phyloP scores from a whole-genome alignment of 1,139 yeast species.

The Chernovozyma sophiae-reginae region DNA sequence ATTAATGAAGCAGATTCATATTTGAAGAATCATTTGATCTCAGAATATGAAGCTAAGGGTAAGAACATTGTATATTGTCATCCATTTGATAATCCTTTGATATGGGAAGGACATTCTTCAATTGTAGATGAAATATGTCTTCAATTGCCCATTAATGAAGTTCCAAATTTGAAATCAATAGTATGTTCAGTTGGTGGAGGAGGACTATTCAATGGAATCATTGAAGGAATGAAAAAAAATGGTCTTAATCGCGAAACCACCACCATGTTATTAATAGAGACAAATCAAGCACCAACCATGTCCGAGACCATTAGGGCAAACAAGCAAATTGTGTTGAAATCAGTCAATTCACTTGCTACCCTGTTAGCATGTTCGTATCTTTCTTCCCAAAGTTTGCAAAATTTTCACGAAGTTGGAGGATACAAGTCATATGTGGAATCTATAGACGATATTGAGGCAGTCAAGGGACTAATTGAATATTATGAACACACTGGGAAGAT shows the following conservation, averaged over 20 bases:
- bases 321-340: constrained; percentile 38
- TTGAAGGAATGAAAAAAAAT: constrained; percentile 47
- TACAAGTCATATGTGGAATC: constrained; percentile 41
- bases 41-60: constrained; percentile 10
- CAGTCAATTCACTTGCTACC: constrained; percentile 54
- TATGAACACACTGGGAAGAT: constrained; percentile 46
- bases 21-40: constrained; percentile 36
- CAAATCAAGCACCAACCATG: constrained; percentile 58
- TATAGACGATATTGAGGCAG: constrained; percentile 54
- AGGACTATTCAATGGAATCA: constrained; percentile 63
- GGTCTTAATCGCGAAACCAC: constrained; percentile 33
- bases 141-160: constrained; percentile 29
- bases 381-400: constrained; percentile 41
- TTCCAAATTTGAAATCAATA: constrained; percentile 47
- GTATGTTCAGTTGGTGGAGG: constrained; percentile 76
- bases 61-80: constrained; percentile 54
- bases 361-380: constrained; percentile 59
- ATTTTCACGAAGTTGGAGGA: constrained; percentile 26
- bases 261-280: constrained; percentile 50
- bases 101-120: constrained; percentile 69
- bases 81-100: constrained; percentile 59
- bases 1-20: constrained; percentile 67
- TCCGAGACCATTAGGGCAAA: constrained; percentile 44
- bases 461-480: constrained; percentile 46
- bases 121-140: constrained; percentile 54